Conservation (phyloP, 2,329 filamentous ascomycete genomes). For the Microascus cirrosus region DNA sequence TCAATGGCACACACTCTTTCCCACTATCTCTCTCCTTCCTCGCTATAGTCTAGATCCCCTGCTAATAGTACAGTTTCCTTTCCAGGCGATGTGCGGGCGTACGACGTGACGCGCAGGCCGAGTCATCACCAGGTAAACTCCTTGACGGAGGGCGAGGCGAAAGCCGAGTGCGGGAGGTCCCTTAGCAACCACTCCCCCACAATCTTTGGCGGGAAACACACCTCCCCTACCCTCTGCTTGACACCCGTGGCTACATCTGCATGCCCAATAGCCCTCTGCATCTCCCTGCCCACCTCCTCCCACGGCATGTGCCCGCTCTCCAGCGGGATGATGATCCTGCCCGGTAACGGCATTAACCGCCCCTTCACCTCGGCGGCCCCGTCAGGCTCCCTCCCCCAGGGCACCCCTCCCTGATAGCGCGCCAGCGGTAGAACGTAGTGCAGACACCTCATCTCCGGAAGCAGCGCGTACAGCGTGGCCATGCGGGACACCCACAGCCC, state of each 20-base stretch:
- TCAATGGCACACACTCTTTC: not conserved
- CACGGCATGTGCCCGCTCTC: slow-evolving; percentile 1
- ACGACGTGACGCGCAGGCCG: not conserved
- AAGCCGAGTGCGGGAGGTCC: not conserved
- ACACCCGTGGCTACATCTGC: not conserved
- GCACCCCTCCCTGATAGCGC: slow-evolving; percentile 14
- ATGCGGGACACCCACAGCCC: slow-evolving; percentile 12
- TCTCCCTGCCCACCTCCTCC: not conserved
- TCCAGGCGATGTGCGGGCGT: not conserved
- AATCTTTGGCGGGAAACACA: not conserved
- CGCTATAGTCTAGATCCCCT: no score
- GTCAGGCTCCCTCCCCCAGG: slow-evolving; percentile 16
- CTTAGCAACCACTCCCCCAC: not conserved
- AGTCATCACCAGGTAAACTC: not conserved
- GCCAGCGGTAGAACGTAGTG: slow-evolving; percentile 15
- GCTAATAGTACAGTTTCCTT: not conserved
- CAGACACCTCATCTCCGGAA: slow-evolving; percentile 13
- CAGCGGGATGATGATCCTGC: slow-evolving; percentile 1
- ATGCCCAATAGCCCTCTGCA: not conserved
- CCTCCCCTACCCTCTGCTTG: not conserved
- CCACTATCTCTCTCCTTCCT: not conserved
- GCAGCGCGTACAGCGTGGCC: slow-evolving; percentile 11
- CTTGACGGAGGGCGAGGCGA: not conserved
- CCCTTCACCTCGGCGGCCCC: slow-evolving; percentile 9
- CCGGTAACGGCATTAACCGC: slow-evolving; percentile 11